A percentile compares a stretch with the other conserved stretches of the same genome.
phyloP scores from a whole-genome alignment of 2,329 filamentous ascomycete species.

The Tetracladium maxilliforme region DNA sequence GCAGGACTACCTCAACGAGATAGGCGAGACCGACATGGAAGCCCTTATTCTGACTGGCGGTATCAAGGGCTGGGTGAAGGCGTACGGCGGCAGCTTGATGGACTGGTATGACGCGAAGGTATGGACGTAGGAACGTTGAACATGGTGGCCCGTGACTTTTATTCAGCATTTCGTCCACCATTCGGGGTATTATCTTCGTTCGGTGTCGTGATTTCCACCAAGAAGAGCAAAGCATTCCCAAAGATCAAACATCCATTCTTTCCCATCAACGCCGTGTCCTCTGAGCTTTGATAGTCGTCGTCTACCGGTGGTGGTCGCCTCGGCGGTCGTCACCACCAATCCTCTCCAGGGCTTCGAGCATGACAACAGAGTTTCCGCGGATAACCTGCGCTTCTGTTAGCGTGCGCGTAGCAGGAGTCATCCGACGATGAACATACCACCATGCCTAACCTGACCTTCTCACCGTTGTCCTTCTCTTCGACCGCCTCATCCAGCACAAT shows the following conservation, averaged over 20 bases:
- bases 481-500: constrained; percentile 94
- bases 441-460: constrained; percentile 85
- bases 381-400: constrained; percentile 53
- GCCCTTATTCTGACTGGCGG: constrained; percentile 34
- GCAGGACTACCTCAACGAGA: constrained; percentile 35
- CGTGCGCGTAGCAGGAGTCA: not conserved
- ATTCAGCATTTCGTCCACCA: too few species aligned
- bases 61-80: constrained; percentile 38
- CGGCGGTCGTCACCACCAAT: constrained; percentile 45
- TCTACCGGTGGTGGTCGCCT: constrained; percentile 15
- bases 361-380: constrained; percentile 93
- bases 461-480: constrained; percentile 83
- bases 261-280: constrained; percentile 1
- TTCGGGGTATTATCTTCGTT: too few species aligned
- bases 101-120: constrained; percentile 31
- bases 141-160: too few species aligned
- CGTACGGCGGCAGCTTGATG: constrained; percentile 29
- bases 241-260: constrained; percentile 1
- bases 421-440: constrained; percentile 44
- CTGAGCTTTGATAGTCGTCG: constrained; percentile 3
- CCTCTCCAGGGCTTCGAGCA: constrained; percentile 73
- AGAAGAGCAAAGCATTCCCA: too few species aligned
- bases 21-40: constrained; percentile 23
- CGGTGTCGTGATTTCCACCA: too few species aligned
- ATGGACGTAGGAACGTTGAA: too few species aligned